Base-by-base conservation (phyloP, 306 rosid species). In the Amphicarpaea edgeworthii region DNA sequence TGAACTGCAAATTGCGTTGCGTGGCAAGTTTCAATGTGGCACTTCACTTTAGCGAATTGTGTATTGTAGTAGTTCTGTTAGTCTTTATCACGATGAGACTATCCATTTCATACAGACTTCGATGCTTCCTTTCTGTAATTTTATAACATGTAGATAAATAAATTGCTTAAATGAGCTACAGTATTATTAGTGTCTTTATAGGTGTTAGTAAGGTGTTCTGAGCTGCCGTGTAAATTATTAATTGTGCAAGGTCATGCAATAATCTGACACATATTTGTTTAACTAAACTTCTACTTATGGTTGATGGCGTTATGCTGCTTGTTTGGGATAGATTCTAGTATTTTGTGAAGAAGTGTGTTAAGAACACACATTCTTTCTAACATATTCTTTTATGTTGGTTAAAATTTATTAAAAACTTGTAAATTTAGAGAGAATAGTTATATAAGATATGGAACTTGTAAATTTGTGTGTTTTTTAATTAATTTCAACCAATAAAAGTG, bases 61-160 rank as follows among this genome's bases (percentile, higher is more conserved):
- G 87, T 68, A 82, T 75, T 76, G 37, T 65, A 68, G 28, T 79
- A 75, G 87, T 70, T 84, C 55, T n/a, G 78, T 60, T 74, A 79
- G 86, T 72, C 72, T 53, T 34, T 49, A 41, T 72, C 77, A 49
- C 68, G 72, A 57, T 51, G 23, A 69, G 70, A 82, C 77, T 73
- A 55, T 38, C 32, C 16, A 38, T 77, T 73, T 20, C 20, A 45
- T 16, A 5, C 75, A 47, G 47, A 66, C 73, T 73, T 66, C 7
- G 73, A 49, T 74, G 78, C 76, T 77, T 77, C 16, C 66, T 47
- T 72, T 77, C 68, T 81, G 86, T 63, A 91, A 82, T 77, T 79
- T 76, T 60, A 70, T 55, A 61, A 23, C 51, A 12, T 63, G 87
- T 91, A 87, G 82, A 91, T 87, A 88, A 91, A 91, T 91, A 91